phyloP scores from a whole-genome alignment of 2,329 filamentous ascomycete species.

The Eutypa lata region DNA sequence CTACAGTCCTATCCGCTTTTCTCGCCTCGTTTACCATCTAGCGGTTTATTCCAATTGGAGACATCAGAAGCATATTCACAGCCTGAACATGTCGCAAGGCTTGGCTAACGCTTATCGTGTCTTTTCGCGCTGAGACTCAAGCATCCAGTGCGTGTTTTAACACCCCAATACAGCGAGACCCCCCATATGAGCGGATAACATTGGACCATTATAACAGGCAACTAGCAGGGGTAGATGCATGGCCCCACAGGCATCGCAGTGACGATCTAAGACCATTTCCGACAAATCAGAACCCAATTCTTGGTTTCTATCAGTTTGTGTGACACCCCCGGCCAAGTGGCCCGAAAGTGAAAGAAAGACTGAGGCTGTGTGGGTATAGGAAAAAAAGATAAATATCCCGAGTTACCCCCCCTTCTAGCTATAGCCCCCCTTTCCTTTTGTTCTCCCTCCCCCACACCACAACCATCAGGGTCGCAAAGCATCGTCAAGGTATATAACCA shows the following conservation, averaged over 20 bases:
- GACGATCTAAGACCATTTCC: conserved; percentile 16
- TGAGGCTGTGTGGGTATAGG: background rate
- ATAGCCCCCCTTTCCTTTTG: conserved; percentile 39
- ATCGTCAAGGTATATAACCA: conserved; percentile 48
- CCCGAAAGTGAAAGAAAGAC: background rate
- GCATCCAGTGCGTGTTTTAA: background rate
- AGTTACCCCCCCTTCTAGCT: conserved; percentile 30
- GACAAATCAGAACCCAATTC: conserved; percentile 16
- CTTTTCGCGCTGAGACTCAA: background rate
- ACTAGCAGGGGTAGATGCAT: conserved; percentile 1
- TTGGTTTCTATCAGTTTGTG: conserved; percentile 7
- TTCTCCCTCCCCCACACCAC: conserved; percentile 52
- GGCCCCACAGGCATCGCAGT: conserved; percentile 11
- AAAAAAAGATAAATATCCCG: conserved; percentile 35
- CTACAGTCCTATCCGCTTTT: background rate
- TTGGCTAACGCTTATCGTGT: background rate
- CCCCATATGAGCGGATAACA: background rate
- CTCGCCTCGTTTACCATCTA: background rate
- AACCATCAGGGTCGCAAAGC: conserved; percentile 58
- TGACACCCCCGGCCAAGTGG: background rate
- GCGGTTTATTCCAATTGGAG: background rate
- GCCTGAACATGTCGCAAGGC: background rate
- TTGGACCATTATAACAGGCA: background rate
- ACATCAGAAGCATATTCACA: background rate
- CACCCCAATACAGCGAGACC: background rate